Percentiles rank a stretch among this genome's conserved stretches.
These are phyloP conservation scores for Aspergillus pseudoterreus DNA, from an alignment of 2,329 filamentous ascomycete species.

Conservation along the genomic window DNA sequence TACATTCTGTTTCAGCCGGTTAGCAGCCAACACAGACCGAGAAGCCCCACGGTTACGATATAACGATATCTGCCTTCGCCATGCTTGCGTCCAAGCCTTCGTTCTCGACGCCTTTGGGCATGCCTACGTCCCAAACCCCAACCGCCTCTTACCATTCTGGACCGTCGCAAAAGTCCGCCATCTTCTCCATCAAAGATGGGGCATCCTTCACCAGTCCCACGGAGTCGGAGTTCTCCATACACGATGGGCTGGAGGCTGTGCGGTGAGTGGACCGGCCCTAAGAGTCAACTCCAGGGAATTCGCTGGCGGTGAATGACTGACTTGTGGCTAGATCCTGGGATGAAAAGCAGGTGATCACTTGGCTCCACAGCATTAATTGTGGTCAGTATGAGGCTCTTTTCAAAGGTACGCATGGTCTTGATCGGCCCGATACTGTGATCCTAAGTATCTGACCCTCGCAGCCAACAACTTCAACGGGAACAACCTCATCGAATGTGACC, in stretches of 20 bases:
- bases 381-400: constrained; percentile 91
- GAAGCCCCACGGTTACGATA: too few species aligned
- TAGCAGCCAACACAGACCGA: too few species aligned
- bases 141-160: constrained; percentile 29
- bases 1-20: not conserved
- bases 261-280: constrained; percentile 48
- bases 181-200: constrained; percentile 31
- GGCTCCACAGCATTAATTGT: constrained; percentile 86
- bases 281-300: too few species aligned
- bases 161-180: constrained; percentile 25
- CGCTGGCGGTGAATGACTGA: constrained; percentile 14
- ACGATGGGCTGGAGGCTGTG: constrained; percentile 69
- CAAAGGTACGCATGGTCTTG: constrained; percentile 48
- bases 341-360: constrained; percentile 86
- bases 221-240: constrained; percentile 83
- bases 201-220: constrained; percentile 71
- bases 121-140: constrained; percentile 32
- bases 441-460: constrained; percentile 26
- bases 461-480: constrained; percentile 96
- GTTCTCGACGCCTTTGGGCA: constrained; percentile 32
- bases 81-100: constrained; percentile 44
- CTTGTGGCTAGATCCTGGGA: constrained; percentile 63
- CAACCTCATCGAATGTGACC: constrained; percentile 94
- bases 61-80: not conserved
- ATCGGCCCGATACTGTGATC: not conserved